These are phyloP conservation scores for Clarireedia sp. DNA, from an alignment of 2,329 filamentous ascomycete genomes.

Conservation along the genomic window DNA sequence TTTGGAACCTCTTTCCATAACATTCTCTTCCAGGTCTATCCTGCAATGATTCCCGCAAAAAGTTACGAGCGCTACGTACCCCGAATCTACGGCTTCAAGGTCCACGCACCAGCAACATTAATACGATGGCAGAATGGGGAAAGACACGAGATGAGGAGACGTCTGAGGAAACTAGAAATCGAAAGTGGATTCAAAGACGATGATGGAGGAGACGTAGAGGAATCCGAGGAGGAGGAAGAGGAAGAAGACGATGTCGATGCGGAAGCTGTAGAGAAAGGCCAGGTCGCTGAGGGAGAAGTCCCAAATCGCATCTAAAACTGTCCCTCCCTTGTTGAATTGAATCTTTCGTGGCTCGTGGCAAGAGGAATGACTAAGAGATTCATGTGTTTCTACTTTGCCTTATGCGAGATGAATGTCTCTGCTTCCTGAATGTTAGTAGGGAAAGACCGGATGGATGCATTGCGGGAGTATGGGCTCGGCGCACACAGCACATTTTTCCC, in stretches of 20 bases:
- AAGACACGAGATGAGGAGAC: constrained; percentile 72
- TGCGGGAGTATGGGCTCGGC: constrained; percentile 14
- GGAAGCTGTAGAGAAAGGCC: constrained; percentile 1
- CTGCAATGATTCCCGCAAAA: constrained; percentile 79
- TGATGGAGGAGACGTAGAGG: constrained; percentile 49
- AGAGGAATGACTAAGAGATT: not conserved
- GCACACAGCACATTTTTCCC: not conserved
- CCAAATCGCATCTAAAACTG: not conserved
- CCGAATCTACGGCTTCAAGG: constrained; percentile 88
- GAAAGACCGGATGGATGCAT: constrained; percentile 13
- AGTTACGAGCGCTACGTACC: constrained; percentile 80
- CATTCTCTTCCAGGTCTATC: constrained; percentile 98
- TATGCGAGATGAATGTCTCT: constrained; percentile 7
- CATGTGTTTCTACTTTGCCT: not conserved
- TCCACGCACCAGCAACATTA: constrained; percentile 81
- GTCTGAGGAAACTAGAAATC: constrained; percentile 62
- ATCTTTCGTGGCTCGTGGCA: not conserved
- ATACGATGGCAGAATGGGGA: constrained; percentile 83
- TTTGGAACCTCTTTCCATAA: constrained; percentile 98
- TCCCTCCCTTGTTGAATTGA: not conserved
- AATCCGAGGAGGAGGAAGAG: constrained; percentile 42
- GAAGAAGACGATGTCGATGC: constrained; percentile 31
- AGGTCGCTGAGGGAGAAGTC: not conserved
- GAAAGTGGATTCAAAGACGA: constrained; percentile 75
- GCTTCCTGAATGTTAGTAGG: constrained; percentile 9